A percentile compares a stretch with the other conserved stretches of the same genome.
These are phyloP conservation scores for Starmerella davenportii DNA, from an alignment of 805 yeast species.

Conservation along the genomic window DNA sequence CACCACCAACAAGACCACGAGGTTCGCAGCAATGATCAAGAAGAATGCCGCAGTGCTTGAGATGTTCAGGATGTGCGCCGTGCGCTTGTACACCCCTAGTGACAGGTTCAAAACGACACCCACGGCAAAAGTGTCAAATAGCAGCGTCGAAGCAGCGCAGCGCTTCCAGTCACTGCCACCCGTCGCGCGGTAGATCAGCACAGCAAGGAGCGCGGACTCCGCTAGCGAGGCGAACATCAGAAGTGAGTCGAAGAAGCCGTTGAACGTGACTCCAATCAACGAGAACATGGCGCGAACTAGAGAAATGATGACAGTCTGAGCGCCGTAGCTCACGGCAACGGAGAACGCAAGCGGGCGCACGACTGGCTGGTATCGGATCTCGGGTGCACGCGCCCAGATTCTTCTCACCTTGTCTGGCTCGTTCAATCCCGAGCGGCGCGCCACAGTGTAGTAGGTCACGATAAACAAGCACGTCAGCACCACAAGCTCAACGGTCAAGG, in stretches of 20 bases:
- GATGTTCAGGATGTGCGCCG: neutral
- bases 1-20: conserved; percentile 7
- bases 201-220: conserved; percentile 10
- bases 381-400: conserved; percentile 20
- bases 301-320: conserved; percentile 14
- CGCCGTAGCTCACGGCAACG: conserved; percentile 16
- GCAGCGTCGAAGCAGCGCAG: conserved; percentile 9
- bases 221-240: conserved; percentile 6
- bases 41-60: conserved; percentile 1
- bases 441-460: conserved; percentile 15
- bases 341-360: conserved; percentile 15
- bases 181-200: conserved; percentile 16
- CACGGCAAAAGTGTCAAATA: conserved; percentile 11
- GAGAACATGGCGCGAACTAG: conserved; percentile 5
- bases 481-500: conserved; percentile 10
- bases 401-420: conserved; percentile 20
- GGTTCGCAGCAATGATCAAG: neutral
- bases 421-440: conserved; percentile 17
- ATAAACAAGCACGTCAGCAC: conserved; percentile 11
- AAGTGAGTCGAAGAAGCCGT: conserved; percentile 1
- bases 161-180: conserved; percentile 14
- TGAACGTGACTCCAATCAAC: conserved; percentile 1
- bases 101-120: conserved; percentile 8
- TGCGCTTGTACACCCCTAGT: neutral
- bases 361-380: conserved; percentile 20